Evolutionary conservation across 129 eudicot species (phyloP).

Genomic region (Rutidosis leptorrhynchoides): DNA sequence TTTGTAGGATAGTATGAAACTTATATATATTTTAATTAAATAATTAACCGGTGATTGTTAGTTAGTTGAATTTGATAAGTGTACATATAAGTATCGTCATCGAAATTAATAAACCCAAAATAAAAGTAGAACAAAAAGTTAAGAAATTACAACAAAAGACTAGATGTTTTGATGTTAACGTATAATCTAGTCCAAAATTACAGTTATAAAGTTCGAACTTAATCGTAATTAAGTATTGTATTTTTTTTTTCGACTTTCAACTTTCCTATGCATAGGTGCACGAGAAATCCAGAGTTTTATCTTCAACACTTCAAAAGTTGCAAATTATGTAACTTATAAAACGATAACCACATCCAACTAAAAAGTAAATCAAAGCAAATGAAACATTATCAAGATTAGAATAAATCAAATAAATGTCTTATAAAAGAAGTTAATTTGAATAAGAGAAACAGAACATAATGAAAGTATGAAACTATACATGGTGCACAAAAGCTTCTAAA

Average conservation of each 20-base stretch:
- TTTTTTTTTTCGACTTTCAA: background rate
- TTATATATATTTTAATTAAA: too few species aligned
- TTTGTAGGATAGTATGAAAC: too few species aligned
- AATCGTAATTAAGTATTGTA: too few species aligned
- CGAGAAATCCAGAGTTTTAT: background rate
- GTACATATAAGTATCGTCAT: background rate
- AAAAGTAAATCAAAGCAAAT: background rate
- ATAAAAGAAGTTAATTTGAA: background rate
- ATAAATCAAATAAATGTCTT: background rate
- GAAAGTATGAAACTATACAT: slow-evolving; percentile 30
- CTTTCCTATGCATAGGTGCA: background rate
- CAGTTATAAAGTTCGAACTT: background rate
- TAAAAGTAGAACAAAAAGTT: background rate
- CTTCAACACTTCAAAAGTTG: background rate
- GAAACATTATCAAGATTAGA: background rate
- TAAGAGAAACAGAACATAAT: background rate
- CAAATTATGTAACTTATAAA: too few species aligned
- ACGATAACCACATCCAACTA: too few species aligned
- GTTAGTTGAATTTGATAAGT: too few species aligned
- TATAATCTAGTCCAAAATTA: background rate
- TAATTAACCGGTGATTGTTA: too few species aligned
- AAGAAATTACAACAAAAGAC: background rate
- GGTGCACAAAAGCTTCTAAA: background rate
- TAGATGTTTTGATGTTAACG: background rate
- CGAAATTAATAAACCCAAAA: background rate